These are phyloP conservation scores for Globisporangium heterothallicum DNA, from an alignment of 352 stramenopile genomes.

Conservation along the genomic window DNA sequence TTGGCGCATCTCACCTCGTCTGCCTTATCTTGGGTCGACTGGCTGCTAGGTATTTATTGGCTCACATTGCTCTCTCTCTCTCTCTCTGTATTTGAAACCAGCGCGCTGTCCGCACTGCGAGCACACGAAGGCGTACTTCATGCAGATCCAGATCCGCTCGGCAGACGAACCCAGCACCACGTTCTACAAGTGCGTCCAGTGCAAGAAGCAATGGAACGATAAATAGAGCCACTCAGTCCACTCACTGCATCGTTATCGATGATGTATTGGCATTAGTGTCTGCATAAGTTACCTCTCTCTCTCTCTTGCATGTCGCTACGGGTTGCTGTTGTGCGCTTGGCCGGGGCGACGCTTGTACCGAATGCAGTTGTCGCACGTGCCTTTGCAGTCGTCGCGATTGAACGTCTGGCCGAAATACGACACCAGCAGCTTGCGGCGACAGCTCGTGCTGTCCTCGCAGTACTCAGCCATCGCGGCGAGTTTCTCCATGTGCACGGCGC, in stretches of 20 bases:
- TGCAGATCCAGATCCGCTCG: conserved; percentile 99
- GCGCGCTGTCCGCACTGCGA: conserved; percentile 93
- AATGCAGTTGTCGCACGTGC: conserved; percentile 20
- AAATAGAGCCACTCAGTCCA: conserved; percentile 21
- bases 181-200: conserved; percentile 99
- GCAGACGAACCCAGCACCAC: conserved; percentile 98
- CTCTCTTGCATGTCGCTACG: conserved; percentile 2
- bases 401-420: conserved; percentile 81
- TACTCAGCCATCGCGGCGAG: conserved; percentile 75
- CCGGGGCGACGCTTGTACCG: conserved; percentile 4
- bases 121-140: conserved; percentile 98
- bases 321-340: conserved; percentile 7
- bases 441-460: conserved; percentile 69
- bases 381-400: conserved; percentile 50
- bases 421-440: conserved; percentile 66
- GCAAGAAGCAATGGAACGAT: conserved; percentile 96
- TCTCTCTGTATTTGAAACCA: conserved; percentile 12
- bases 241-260: background rate
- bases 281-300: background rate
- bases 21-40: too few relatives aligned
- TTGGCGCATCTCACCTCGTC: too few relatives aligned
- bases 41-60: background rate
- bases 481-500: conserved; percentile 70
- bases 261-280: background rate
- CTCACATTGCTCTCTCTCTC: background rate